These are phyloP conservation scores for Picochlorum sp. DNA, from an alignment of 139 green algal genomes.

Conservation along the genomic window DNA sequence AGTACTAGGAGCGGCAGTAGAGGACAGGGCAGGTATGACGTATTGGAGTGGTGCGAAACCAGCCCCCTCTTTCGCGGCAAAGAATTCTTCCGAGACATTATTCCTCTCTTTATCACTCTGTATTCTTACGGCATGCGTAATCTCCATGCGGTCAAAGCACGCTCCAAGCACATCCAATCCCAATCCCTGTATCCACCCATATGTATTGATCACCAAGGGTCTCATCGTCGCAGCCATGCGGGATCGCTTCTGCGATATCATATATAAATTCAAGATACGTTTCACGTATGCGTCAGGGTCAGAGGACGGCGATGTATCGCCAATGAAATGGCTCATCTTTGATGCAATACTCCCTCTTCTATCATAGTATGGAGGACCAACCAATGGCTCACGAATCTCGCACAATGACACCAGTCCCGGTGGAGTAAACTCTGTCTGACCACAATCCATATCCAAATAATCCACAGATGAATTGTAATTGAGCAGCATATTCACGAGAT, in stretches of 20 bases:
- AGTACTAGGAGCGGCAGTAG: not conserved
- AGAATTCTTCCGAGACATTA: constrained; percentile 48
- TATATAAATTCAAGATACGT: constrained; percentile 37
- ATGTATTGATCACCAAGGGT: constrained; percentile 76
- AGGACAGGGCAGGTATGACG: not conserved
- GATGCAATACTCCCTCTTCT: constrained; percentile 36
- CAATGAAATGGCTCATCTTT: constrained; percentile 41
- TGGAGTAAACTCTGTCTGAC: constrained; percentile 79
- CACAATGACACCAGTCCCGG: constrained; percentile 65
- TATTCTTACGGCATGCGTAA: constrained; percentile 49
- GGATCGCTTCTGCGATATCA: too few species aligned
- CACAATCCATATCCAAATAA: constrained; percentile 76
- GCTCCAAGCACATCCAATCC: constrained; percentile 61
- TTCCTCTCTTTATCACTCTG: constrained; percentile 27
- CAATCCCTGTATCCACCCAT: constrained; percentile 73
- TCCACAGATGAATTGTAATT: constrained; percentile 31
- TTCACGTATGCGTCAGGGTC: constrained; percentile 57
- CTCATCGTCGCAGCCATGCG: constrained; percentile 8
- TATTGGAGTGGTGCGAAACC: not conserved
- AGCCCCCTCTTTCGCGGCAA: constrained; percentile 29
- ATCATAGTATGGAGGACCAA: constrained; percentile 50
- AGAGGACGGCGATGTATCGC: constrained; percentile 52
- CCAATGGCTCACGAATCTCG: constrained; percentile 38
- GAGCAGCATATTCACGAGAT: constrained; percentile 42
- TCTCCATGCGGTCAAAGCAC: constrained; percentile 33